These are phyloP conservation scores for Geranium incanum DNA, from an alignment of 441 rosid species.

Conservation along the genomic window DNA sequence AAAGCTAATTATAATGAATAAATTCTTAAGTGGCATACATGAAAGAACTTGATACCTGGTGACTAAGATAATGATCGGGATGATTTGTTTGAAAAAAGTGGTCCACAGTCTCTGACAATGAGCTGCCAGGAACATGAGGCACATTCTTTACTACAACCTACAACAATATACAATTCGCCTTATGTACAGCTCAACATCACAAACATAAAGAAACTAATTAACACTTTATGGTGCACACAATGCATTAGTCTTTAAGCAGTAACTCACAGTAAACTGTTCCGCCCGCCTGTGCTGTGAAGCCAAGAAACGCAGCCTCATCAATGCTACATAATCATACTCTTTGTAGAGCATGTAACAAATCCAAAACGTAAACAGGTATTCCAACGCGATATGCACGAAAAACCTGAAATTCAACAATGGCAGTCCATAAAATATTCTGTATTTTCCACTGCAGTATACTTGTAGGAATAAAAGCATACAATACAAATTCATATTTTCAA, in stretches of 20 bases:
- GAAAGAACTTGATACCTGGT: slow-evolving; percentile 48
- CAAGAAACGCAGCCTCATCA: slow-evolving; percentile 77
- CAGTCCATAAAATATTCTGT: slow-evolving; percentile 10
- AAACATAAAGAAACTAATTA: neutral
- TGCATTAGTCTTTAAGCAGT: neutral
- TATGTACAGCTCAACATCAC: neutral
- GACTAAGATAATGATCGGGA: slow-evolving; percentile 80
- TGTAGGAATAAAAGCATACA: neutral
- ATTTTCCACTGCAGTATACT: neutral
- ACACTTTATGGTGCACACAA: neutral
- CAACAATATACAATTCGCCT: slow-evolving; percentile 9
- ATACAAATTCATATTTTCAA: too few relatives aligned
- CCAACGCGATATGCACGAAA: slow-evolving; percentile 79
- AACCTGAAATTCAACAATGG: slow-evolving; percentile 50
- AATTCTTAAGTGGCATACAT: slow-evolving; percentile 3
- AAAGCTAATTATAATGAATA: slow-evolving; percentile 12
- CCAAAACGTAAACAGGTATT: slow-evolving; percentile 79
- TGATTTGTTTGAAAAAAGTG: slow-evolving; percentile 77
- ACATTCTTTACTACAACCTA: slow-evolving; percentile 90
- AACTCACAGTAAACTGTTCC: slow-evolving; percentile 92
- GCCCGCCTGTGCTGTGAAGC: slow-evolving; percentile 69
- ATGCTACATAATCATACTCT: slow-evolving; percentile 68
- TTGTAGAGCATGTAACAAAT: slow-evolving; percentile 84
- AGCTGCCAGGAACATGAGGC: slow-evolving; percentile 50
- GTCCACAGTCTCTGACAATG: slow-evolving; percentile 58